These are phyloP conservation scores for Endotrypanum monterogeii DNA, from an alignment of 208 protist genomes.

Conservation along the genomic window DNA sequence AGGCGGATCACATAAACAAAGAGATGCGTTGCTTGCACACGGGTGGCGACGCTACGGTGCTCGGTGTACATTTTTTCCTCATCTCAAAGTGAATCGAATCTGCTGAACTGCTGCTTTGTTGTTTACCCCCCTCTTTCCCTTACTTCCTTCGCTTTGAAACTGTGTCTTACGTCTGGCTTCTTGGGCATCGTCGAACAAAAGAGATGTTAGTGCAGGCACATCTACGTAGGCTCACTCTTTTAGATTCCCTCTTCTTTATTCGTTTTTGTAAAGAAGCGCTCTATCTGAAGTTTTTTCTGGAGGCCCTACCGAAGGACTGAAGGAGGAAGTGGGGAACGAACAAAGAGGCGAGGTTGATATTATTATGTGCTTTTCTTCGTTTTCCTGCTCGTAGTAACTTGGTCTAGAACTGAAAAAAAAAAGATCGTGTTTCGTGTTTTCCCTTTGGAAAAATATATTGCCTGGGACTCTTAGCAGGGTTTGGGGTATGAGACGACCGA, in stretches of 20 bases:
- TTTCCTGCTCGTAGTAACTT: background rate
- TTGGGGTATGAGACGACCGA: too few relatives aligned
- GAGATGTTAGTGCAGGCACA: background rate
- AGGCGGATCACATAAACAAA: background rate
- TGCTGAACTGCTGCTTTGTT: background rate
- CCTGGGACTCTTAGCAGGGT: too few relatives aligned
- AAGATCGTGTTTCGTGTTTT: background rate
- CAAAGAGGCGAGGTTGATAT: background rate
- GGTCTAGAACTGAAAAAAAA: background rate
- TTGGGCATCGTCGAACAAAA: background rate
- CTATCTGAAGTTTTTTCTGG: background rate
- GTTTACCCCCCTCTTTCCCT: background rate
- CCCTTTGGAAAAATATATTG: too few relatives aligned
- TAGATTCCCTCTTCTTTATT: background rate
- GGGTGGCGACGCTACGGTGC: background rate
- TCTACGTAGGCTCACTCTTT: background rate
- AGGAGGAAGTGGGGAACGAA: background rate
- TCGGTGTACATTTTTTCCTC: background rate
- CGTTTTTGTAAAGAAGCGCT: background rate
- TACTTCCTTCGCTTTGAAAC: slow-evolving; percentile 4
- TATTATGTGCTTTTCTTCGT: background rate
- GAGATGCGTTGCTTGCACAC: background rate
- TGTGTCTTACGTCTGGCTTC: background rate
- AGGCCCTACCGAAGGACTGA: slow-evolving; percentile 2
- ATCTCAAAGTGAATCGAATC: background rate